Evolutionary conservation across 257 asterid species (phyloP), one percentile per base, ranked within the genome.

Genomic region (Lycium ferocissimum): DNA sequence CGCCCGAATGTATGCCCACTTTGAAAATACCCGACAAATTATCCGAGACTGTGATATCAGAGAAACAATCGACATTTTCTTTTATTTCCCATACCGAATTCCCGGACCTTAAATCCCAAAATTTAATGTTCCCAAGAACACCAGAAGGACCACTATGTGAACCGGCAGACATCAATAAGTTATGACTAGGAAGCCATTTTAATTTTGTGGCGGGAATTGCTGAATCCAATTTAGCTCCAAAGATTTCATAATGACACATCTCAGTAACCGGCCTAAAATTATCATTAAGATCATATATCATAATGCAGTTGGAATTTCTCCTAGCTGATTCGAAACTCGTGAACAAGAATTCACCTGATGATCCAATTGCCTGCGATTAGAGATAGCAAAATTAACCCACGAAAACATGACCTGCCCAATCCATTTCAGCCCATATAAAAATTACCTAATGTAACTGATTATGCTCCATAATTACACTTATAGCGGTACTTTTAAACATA

Each of bases 61-160:
- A 85, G 56, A 95, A 97, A 87, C 99, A 94, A 89, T 97, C 99
- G 0, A 80, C 88, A 67, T 87, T 97, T 53, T 97, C 98, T 87
- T 94, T 91, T 0, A 94, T 12, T 71, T 95, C 98, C 93, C 93
- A 91, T 9, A 87, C 98, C 2, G 88, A 90, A 85, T 87, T 91
- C 35, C 97, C 94, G 0, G 97, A 91, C 86, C 98, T 92, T 53
- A 93, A 85, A 86, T 97, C 99, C 97, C 97, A 95, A 82, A 95
- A 94, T 88, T 85, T 93, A 81, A 97, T 91, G 69, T 91, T 92
- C 13, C 99, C 99, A 0, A 69, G 62, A 1, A 97, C 97, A 58
- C 99, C 98, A 12, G 94, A 90, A 2, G 97, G 95, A 3, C 98
- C 98, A 61, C 98, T 90, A 85, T 97, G 99, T 38, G 98, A 94